Evolutionary conservation across 176 grass and related monocot genomes (phyloP).

Genomic region (Zea luxurians): DNA sequence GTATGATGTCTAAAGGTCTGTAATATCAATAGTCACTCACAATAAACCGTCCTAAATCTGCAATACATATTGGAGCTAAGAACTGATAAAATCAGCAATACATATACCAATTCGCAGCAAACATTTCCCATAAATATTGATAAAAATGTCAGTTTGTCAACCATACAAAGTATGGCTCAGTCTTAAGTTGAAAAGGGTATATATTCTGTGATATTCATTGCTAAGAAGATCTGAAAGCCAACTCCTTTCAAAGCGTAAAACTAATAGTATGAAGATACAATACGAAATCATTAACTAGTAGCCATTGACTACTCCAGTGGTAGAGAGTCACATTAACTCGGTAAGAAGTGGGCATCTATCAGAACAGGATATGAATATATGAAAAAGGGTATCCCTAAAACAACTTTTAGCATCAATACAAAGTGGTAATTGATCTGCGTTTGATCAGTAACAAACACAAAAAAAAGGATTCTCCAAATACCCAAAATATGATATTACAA

Average conservation of each 20-base stretch:
- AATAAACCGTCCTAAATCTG: neutral
- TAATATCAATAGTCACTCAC: neutral
- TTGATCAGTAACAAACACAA: slow-evolving; percentile 2
- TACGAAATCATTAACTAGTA: neutral
- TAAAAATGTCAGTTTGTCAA: neutral
- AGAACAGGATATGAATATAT: slow-evolving; percentile 9
- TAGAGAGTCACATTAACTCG: slow-evolving; percentile 1
- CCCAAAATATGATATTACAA: slow-evolving; percentile 1
- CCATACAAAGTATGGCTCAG: neutral
- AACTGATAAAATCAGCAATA: slow-evolving; percentile 1
- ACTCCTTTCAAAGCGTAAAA: neutral
- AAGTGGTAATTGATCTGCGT: neutral
- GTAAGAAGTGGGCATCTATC: slow-evolving; percentile 4
- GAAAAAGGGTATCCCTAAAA: slow-evolving; percentile 18
- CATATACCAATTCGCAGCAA: neutral
- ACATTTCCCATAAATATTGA: neutral
- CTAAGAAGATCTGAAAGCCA: neutral
- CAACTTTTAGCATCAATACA: neutral
- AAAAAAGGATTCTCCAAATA: neutral
- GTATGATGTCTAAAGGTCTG: neutral
- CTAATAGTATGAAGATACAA: neutral
- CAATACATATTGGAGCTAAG: neutral
- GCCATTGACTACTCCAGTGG: neutral
- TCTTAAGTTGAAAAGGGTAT: neutral
- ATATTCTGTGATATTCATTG: neutral